phyloP scores from a whole-genome alignment of 805 yeast species.

The Saccharomycopsis sp. region DNA sequence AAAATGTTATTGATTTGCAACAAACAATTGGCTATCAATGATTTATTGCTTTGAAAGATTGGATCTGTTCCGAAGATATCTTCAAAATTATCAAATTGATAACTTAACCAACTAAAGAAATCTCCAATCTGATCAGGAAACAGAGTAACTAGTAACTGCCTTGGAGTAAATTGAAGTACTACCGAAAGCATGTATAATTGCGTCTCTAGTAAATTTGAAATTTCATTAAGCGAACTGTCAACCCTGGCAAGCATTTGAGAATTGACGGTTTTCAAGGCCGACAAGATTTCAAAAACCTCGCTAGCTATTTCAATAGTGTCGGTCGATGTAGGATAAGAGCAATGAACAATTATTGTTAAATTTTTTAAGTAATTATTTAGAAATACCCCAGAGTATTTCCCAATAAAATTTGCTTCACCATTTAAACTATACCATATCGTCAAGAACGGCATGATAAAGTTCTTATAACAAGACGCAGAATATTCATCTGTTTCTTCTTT shows the following conservation, averaged over 20 bases:
- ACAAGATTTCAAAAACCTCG: slow-evolving; percentile 11
- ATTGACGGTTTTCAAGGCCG: slow-evolving; percentile 1
- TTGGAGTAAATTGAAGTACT: slow-evolving; percentile 9
- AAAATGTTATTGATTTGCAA: slow-evolving; percentile 15
- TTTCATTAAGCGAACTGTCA: slow-evolving; percentile 7
- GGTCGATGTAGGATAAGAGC: slow-evolving; percentile 11
- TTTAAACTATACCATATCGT: slow-evolving; percentile 10
- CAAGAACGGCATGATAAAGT: slow-evolving; percentile 16
- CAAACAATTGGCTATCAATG: slow-evolving; percentile 16
- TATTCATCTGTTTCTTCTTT: slow-evolving; percentile 11
- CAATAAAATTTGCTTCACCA: slow-evolving; percentile 9
- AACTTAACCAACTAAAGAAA: slow-evolving; percentile 16
- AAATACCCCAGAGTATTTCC: slow-evolving; percentile 11
- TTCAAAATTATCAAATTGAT: slow-evolving; percentile 18
- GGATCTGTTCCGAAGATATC: slow-evolving; percentile 11
- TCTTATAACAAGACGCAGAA: slow-evolving; percentile 5
- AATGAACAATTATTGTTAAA: slow-evolving; percentile 13
- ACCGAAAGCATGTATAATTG: slow-evolving; percentile 11
- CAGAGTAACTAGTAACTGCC: slow-evolving; percentile 1
- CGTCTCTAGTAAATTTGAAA: slow-evolving; percentile 13
- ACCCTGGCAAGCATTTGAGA: background rate
- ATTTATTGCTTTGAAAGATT: slow-evolving; percentile 5
- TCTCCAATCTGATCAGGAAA: slow-evolving; percentile 5
- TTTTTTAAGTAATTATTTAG: slow-evolving; percentile 11
- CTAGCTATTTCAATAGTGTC: slow-evolving; percentile 4